Evolutionary conservation across 352 stramenopile genomes (phyloP).

Genomic region (Pythium inflatum): DNA sequence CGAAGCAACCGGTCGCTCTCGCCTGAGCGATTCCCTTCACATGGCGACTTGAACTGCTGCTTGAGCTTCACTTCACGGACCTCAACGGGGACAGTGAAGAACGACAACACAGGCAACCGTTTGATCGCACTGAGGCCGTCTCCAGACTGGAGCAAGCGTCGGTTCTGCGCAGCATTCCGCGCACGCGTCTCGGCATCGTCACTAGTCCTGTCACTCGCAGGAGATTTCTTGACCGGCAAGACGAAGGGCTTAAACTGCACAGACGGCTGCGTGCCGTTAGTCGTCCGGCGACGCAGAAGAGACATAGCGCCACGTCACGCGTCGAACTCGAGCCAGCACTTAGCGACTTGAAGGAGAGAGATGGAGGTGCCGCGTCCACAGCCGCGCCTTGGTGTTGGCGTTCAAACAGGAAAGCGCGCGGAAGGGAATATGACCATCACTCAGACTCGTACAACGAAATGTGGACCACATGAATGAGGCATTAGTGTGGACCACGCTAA

Average conservation of each 20-base stretch:
- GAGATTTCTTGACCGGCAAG: slow-evolving; percentile 53
- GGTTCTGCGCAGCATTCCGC: slow-evolving; percentile 42
- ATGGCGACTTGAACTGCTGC: slow-evolving; percentile 81
- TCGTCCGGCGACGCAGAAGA: slow-evolving; percentile 50
- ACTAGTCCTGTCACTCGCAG: slow-evolving; percentile 15
- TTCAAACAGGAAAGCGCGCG: slow-evolving; percentile 27
- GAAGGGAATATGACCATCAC: slow-evolving; percentile 26
- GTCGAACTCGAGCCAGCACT: too few relatives aligned
- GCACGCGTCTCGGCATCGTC: slow-evolving; percentile 38
- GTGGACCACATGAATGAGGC: slow-evolving; percentile 2
- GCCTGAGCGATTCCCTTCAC: slow-evolving; percentile 55
- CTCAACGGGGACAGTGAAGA: slow-evolving; percentile 69
- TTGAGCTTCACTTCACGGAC: slow-evolving; percentile 58
- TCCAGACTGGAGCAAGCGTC: slow-evolving; percentile 54
- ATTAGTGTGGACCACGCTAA: slow-evolving; percentile 24
- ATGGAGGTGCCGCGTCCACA: background rate
- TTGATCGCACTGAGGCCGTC: slow-evolving; percentile 56
- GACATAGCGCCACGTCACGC: slow-evolving; percentile 31
- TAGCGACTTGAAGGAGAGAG: too few relatives aligned
- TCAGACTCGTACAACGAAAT: background rate
- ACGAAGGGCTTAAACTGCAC: slow-evolving; percentile 82
- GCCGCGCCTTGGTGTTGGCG: background rate
- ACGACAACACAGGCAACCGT: slow-evolving; percentile 81
- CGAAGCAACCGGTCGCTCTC: slow-evolving; percentile 81
- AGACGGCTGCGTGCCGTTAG: slow-evolving; percentile 4